Percentiles rank a stretch among this genome's conserved stretches.
Conservation (phyloP, 805 yeast species). For the Yarrowia phangngaensis region DNA sequence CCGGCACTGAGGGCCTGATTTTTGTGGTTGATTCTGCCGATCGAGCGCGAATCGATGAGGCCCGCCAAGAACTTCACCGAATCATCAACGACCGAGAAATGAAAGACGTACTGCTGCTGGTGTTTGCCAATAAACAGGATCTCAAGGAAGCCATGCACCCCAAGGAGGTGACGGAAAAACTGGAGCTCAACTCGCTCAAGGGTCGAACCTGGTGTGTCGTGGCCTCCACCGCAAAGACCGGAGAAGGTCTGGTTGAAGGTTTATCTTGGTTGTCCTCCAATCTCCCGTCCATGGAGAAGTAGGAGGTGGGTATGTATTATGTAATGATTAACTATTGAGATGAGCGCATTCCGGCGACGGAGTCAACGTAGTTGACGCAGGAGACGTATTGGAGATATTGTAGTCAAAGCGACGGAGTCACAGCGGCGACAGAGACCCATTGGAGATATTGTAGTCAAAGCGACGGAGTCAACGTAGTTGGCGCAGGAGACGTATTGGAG, state of each 20-base stretch:
- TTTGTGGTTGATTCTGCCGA: conserved; percentile 87
- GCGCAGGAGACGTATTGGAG: too few relatives aligned
- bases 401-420: too few relatives aligned
- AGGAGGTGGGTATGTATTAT: too few relatives aligned
- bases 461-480: too few relatives aligned
- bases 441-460: too few relatives aligned
- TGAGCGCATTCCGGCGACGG: too few relatives aligned
- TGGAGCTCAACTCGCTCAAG: conserved; percentile 59
- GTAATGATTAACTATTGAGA: too few relatives aligned
- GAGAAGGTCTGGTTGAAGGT: conserved; percentile 86
- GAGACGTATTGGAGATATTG: too few relatives aligned
- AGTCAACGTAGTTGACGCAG: too few relatives aligned
- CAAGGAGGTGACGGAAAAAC: conserved; percentile 68
- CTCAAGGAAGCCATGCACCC: conserved; percentile 68
- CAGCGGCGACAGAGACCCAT: too few relatives aligned
- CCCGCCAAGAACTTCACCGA: conserved; percentile 70
- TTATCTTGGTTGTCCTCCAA: conserved; percentile 79
- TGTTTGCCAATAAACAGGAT: conserved; percentile 88
- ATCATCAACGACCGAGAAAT: conserved; percentile 81
- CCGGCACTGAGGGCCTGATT: conserved; percentile 87
- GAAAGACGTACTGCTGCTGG: conserved; percentile 71
- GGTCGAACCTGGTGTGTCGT: conserved; percentile 86
- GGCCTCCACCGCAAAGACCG: conserved; percentile 84
- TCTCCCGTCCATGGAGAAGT: conserved; percentile 39
- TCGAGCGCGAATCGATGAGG: conserved; percentile 64